A percentile compares a stretch with the other conserved stretches of the same genome.
Evolutionary conservation across 2,329 filamentous ascomycete genomes (phyloP).

Genomic region (Emmonsia crescens): DNA sequence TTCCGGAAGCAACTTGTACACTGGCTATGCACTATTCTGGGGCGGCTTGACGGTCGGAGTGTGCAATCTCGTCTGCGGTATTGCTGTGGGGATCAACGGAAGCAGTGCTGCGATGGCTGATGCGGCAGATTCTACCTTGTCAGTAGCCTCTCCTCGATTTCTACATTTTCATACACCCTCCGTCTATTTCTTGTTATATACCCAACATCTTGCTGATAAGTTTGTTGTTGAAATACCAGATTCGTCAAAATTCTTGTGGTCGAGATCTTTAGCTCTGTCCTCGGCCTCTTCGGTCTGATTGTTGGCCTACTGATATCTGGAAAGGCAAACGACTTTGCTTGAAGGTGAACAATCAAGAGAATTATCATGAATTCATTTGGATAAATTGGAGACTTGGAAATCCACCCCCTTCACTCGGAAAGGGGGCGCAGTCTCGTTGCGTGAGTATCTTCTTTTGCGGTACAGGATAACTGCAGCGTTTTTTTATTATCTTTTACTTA

Average conservation of each 20-base stretch:
- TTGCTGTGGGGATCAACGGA: conserved; percentile 95
- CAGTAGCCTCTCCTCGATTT: conserved; percentile 30
- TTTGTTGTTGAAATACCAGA: conserved; percentile 36
- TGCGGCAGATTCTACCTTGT: conserved; percentile 84
- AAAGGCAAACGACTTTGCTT: conserved; percentile 64
- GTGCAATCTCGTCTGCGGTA: conserved; percentile 92
- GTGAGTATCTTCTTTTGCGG: neutral
- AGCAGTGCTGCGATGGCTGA: conserved; percentile 93
- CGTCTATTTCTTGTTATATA: neutral
- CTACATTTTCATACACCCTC: neutral
- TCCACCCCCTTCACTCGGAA: neutral
- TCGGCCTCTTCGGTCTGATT: conserved; percentile 93
- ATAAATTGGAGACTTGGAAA: neutral
- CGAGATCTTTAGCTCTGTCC: conserved; percentile 96
- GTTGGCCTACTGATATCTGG: conserved; percentile 79
- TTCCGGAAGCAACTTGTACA: conserved; percentile 76
- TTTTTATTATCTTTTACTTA: neutral
- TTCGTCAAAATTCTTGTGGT: conserved; percentile 99
- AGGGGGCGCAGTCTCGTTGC: neutral
- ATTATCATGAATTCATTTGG: neutral
- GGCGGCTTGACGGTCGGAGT: conserved; percentile 83
- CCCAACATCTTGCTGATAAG: conserved; percentile 14
- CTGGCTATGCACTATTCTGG: conserved; percentile 94
- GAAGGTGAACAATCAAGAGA: neutral
- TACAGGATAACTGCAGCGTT: neutral